phyloP scores from a whole-genome alignment of 495 filamentous ascomycete genomes.

The Letharia lupina region DNA sequence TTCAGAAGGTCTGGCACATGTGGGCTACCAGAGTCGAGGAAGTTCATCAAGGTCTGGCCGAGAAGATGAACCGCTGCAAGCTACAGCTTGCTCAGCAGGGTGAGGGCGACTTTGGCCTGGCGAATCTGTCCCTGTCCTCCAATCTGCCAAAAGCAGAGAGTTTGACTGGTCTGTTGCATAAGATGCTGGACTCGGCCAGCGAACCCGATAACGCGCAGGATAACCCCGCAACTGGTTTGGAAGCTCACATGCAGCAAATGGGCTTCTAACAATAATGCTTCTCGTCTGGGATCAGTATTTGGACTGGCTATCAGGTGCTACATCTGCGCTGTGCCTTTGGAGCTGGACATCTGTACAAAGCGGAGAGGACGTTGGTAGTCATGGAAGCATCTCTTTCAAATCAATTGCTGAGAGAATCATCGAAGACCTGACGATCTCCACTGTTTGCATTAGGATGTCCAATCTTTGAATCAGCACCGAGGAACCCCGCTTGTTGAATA shows the following conservation, averaged over 20 bases:
- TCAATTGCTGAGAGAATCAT: background rate
- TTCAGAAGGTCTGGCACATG: background rate
- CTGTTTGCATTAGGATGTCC: too few species aligned
- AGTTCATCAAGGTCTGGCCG: background rate
- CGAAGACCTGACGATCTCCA: background rate
- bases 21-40: background rate
- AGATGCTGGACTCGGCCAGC: conserved; percentile 1
- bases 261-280: background rate
- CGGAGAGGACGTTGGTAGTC: background rate
- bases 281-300: background rate
- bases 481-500: too few species aligned
- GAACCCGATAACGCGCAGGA: background rate
- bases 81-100: background rate
- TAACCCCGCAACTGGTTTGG: background rate
- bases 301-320: background rate
- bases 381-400: background rate
- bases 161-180: background rate
- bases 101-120: background rate
- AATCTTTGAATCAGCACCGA: too few species aligned
- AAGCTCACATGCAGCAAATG: background rate
- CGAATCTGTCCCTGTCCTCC: background rate
- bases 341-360: background rate
- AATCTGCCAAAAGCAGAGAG: background rate
- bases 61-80: background rate
- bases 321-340: background rate